Base-by-base conservation (phyloP, 257 asterid genomes). In the Solanum piurae region DNA sequence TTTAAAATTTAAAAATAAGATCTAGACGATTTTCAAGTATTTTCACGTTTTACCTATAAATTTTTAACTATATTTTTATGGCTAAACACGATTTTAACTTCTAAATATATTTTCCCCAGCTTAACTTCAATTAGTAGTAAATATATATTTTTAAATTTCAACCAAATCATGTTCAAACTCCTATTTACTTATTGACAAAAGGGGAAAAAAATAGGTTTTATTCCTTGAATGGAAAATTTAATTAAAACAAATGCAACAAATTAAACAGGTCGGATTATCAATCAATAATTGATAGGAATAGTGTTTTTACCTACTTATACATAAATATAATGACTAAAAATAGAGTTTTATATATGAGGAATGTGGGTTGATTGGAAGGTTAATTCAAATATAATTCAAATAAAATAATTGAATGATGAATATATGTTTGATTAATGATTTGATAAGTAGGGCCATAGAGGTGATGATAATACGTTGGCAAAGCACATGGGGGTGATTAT, bases 401-500 rank as follows among this genome's bases (percentile, higher is more conserved):
- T 9, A 9, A 46, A 49, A 46, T 12, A 52, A 52, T 9, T 80
- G 29, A 82, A 49, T 82, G 69, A 49, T 49, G 85, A 82, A 46
- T 44, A 52, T 73, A 27, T 83, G 34, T 31, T 87, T 83, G 44
- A 55, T 87, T 20, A 79, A 87, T 77, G 34, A 20, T 62, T 52
- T 13, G 86, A n/a, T 55, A 25, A 25, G 83, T 86, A 13, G 84
- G 84, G 62, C 36, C 88, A 76, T 58, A 23, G 10, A 58, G 21
- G 6, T 33, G 40, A 68, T 16, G 37, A 77, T 40, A 77, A 77
- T 77, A 77, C 40, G 87, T 46, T 55, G 42, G 66, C 71, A 68
- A 68, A 14, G 76, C 89, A 87, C 89, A 87, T 87, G 89, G 87
- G n/a, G 36, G 8, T 36, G 86, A 44, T 66, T 27, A 80, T 87